Evolutionary conservation across 208 protist genomes (phyloP).

Genomic region (Phytomonas francai): DNA sequence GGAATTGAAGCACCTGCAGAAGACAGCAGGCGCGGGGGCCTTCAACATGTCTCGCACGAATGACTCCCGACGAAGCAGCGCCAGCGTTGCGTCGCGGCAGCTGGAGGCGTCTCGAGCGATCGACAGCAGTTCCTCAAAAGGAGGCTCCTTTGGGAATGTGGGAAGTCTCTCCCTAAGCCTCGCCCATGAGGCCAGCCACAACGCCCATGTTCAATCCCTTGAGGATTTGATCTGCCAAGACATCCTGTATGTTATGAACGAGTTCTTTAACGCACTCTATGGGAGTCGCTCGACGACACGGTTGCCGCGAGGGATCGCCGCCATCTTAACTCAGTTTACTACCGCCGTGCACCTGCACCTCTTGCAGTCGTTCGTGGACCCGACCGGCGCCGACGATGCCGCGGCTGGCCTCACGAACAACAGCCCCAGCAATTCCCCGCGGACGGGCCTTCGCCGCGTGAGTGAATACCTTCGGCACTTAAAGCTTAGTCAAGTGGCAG

Average conservation of each 20-base stretch:
- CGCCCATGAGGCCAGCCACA: background rate
- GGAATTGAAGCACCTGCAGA: background rate
- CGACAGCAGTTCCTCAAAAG: background rate
- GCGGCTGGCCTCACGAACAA: conserved; percentile 2
- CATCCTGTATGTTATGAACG: conserved; percentile 69
- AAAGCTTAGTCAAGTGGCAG: conserved; percentile 42
- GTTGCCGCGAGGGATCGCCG: conserved; percentile 70
- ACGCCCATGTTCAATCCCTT: conserved; percentile 13
- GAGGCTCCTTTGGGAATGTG: background rate
- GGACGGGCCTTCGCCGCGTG: background rate
- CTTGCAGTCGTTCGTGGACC: conserved; percentile 19
- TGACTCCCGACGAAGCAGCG: background rate
- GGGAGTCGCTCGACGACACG: conserved; percentile 56
- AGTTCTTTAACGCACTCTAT: conserved; percentile 73
- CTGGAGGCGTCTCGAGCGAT: background rate
- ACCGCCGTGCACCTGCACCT: conserved; percentile 75
- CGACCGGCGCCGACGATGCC: background rate
- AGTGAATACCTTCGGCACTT: conserved; percentile 24
- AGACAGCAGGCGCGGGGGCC: too few species aligned
- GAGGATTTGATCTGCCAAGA: conserved; percentile 82
- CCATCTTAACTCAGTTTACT: conserved; percentile 69
- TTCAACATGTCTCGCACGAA: background rate
- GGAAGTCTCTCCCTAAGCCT: background rate
- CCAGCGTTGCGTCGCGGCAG: background rate
- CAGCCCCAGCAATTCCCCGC: background rate